Percentiles rank a stretch among this genome's conserved stretches.
phyloP scores from a whole-genome alignment of 371 early-diverging fungal species.

The Capillidium heterosporum region DNA sequence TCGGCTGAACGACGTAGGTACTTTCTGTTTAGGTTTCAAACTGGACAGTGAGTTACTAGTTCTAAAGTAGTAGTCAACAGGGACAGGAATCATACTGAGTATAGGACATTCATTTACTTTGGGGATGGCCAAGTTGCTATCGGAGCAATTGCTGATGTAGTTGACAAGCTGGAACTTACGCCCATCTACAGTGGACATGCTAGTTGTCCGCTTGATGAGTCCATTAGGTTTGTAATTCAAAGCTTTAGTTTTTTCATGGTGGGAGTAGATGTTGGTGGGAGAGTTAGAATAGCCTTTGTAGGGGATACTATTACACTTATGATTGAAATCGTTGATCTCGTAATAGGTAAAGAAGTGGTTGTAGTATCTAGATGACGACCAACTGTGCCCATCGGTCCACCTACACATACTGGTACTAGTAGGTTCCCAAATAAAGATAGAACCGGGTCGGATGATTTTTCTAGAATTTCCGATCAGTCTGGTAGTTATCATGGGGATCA shows the following conservation, averaged over 20 bases:
- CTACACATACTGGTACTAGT: slow-evolving; percentile 71
- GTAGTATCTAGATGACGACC: slow-evolving; percentile 70
- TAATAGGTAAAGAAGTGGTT: slow-evolving; percentile 65
- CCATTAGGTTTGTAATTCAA: not conserved
- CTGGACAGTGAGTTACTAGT: too few relatives aligned
- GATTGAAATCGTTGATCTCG: slow-evolving; percentile 26
- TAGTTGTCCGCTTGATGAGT: not conserved
- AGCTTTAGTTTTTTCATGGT: not conserved
- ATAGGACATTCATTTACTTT: not conserved
- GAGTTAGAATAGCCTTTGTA: too few relatives aligned
- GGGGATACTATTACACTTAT: too few relatives aligned
- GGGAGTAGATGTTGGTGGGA: not conserved
- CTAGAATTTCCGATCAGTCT: slow-evolving; percentile 61
- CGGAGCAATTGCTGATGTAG: not conserved
- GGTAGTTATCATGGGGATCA: slow-evolving; percentile 3
- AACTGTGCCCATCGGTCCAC: slow-evolving; percentile 81
- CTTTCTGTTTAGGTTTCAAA: too few relatives aligned
- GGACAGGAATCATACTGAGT: too few relatives aligned
- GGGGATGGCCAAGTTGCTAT: not conserved
- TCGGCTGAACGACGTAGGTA: too few relatives aligned
- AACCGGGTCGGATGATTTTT: slow-evolving; percentile 53
- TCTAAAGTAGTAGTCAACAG: too few relatives aligned
- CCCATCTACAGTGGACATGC: not conserved
- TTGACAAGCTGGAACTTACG: not conserved
- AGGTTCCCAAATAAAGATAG: slow-evolving; percentile 77